Evolutionary conservation across 352 stramenopile species (phyloP).

Genomic region (Pythium monospermum): DNA sequence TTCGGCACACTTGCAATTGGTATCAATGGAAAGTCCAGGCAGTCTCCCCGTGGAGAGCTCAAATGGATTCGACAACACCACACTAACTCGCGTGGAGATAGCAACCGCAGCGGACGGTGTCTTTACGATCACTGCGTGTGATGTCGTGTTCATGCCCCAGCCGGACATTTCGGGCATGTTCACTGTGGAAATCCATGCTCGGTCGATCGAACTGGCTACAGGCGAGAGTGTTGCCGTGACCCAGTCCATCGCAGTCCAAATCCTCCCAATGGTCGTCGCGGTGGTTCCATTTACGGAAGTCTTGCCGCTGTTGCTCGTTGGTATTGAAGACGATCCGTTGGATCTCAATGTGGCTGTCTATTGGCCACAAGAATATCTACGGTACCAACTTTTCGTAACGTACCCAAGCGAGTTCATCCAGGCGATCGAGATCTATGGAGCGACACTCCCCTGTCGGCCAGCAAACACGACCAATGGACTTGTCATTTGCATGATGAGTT

Average conservation of each 20-base stretch:
- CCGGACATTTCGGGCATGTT: conserved; percentile 10
- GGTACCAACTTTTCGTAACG: conserved; percentile 8
- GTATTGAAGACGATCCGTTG: conserved; percentile 1
- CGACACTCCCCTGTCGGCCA: background rate
- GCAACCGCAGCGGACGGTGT: background rate
- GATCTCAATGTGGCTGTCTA: background rate
- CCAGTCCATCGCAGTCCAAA: background rate
- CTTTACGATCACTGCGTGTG: background rate
- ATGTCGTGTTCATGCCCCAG: conserved; percentile 13
- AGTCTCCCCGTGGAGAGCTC: background rate
- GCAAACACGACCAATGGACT: background rate
- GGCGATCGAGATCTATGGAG: background rate
- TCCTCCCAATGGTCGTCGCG: conserved; percentile 10
- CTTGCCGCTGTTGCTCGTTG: background rate
- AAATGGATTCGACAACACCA: background rate
- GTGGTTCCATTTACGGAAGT: background rate
- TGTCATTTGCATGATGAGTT: background rate
- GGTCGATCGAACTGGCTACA: conserved; percentile 9
- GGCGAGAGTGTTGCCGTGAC: background rate
- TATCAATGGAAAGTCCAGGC: background rate
- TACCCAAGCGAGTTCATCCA: conserved; percentile 7
- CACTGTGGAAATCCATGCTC: background rate
- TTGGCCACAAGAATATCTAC: background rate
- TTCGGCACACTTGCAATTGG: background rate
- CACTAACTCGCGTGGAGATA: background rate